Evolutionary conservation across 139 green algal genomes (phyloP).

Genomic region (Coelastrella sp.): DNA sequence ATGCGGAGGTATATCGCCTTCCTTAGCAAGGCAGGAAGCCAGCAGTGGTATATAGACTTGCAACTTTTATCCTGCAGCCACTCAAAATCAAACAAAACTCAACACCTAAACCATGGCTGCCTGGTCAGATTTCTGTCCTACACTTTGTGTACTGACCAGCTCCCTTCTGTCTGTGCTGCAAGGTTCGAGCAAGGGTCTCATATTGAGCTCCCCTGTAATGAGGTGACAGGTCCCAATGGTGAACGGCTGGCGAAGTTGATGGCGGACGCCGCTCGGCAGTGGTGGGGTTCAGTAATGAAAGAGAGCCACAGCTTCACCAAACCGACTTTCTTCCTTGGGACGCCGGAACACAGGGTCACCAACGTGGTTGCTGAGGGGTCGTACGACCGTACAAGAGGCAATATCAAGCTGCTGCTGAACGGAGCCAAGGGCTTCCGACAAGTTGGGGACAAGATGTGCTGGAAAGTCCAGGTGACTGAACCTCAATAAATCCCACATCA

Average conservation of each 20-base stretch:
- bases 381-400: constrained; percentile 12
- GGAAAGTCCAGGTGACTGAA: not conserved
- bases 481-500: not conserved
- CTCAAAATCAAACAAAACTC: not conserved
- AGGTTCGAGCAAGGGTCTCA: constrained; percentile 11
- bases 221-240: not conserved
- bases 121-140: not conserved
- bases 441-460: constrained; percentile 27
- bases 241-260: not conserved
- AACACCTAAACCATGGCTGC: not conserved
- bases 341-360: not conserved
- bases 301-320: constrained; percentile 43
- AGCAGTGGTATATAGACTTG: too few relatives aligned
- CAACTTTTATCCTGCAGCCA: not conserved
- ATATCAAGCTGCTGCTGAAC: constrained; percentile 16
- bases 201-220: constrained; percentile 41
- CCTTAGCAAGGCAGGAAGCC: too few relatives aligned
- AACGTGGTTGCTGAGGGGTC: constrained; percentile 23
- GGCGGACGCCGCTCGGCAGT: not conserved
- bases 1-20: too few relatives aligned
- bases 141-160: not conserved
- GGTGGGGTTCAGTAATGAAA: not conserved
- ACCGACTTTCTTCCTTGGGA: constrained; percentile 24
- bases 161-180: not conserved
- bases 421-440: constrained; percentile 9